phyloP scores from a whole-genome alignment of 2,329 filamentous ascomycete species.

The Fusarium burgessii region DNA sequence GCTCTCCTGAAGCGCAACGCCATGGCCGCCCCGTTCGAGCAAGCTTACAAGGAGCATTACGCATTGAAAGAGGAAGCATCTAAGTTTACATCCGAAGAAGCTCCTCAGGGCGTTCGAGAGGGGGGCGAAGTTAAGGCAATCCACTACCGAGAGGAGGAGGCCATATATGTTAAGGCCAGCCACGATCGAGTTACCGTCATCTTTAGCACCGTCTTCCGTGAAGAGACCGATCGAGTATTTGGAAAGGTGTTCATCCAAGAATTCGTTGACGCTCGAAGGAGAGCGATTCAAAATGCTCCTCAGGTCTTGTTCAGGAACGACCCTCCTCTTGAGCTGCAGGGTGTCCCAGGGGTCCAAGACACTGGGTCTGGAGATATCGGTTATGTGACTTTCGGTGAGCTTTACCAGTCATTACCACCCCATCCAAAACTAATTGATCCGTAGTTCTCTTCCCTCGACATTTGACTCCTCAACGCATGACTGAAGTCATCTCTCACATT shows the following conservation, averaged over 20 bases:
- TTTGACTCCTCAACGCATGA: conserved; percentile 87
- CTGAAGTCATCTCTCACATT: conserved; percentile 97
- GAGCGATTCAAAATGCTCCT: conserved; percentile 97
- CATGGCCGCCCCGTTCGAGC: conserved; percentile 98
- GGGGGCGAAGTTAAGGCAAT: conserved; percentile 95
- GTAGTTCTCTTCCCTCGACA: conserved; percentile 95
- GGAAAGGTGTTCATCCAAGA: conserved; percentile 99
- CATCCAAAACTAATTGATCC: conserved; percentile 34
- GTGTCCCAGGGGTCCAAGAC: conserved; percentile 83
- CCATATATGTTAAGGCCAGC: conserved; percentile 98
- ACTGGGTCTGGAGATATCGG: conserved; percentile 87
- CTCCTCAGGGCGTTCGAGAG: conserved; percentile 89
- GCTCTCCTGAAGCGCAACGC: conserved; percentile 96
- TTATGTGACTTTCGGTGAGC: conserved; percentile 94
- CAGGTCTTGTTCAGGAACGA: conserved; percentile 98
- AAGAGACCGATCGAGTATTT: conserved; percentile 97
- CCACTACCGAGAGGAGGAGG: conserved; percentile 98
- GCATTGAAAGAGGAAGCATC: conserved; percentile 87
- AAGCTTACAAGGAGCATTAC: conserved; percentile 94
- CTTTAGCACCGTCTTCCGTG: conserved; percentile 97
- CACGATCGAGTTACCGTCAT: conserved; percentile 98
- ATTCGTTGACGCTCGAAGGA: conserved; percentile 94
- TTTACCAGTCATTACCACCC: background rate
- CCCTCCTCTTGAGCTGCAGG: conserved; percentile 89
- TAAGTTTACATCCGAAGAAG: conserved; percentile 92